Conservation (phyloP, 2,329 filamentous ascomycete species). For the Colletotrichum cuscutae region DNA sequence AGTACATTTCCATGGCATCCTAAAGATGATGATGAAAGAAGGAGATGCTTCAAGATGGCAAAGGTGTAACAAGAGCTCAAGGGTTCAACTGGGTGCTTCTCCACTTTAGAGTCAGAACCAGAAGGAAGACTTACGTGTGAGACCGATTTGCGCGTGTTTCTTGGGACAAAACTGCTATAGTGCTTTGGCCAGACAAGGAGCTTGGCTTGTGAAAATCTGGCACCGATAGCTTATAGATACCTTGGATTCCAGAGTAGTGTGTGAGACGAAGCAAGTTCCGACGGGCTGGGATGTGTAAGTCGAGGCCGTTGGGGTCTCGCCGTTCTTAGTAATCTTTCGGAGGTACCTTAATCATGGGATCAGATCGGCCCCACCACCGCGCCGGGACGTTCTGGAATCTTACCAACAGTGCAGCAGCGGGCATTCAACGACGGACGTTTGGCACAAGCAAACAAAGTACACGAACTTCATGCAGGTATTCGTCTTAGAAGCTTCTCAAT, state of each 20-base stretch:
- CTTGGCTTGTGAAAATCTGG: no score
- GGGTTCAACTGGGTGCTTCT: not conserved
- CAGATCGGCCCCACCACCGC: conserved; percentile 1
- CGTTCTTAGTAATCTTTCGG: conserved; percentile 10
- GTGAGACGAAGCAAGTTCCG: not conserved
- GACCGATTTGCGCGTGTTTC: not conserved
- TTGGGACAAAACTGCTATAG: no score
- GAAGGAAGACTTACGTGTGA: not conserved
- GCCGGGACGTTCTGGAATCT: not conserved
- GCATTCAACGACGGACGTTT: not conserved
- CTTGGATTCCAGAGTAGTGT: not conserved
- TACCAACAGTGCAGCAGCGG: not conserved
- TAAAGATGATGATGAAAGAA: not conserved
- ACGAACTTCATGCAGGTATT: not conserved
- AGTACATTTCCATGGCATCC: not conserved
- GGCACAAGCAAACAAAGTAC: not conserved
- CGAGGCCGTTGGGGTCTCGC: not conserved
- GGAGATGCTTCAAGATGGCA: not conserved
- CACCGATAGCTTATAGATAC: not conserved
- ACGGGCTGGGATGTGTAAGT: not conserved
- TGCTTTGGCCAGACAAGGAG: no score
- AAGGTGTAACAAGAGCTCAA: not conserved
- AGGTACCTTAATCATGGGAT: not conserved
- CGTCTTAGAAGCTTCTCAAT: not conserved
- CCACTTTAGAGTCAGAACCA: not conserved